Evolutionary conservation across 139 green algal species (phyloP), one percentile per base, ranked within the genome.

Genomic region (Coccomyxa sp.): DNA sequence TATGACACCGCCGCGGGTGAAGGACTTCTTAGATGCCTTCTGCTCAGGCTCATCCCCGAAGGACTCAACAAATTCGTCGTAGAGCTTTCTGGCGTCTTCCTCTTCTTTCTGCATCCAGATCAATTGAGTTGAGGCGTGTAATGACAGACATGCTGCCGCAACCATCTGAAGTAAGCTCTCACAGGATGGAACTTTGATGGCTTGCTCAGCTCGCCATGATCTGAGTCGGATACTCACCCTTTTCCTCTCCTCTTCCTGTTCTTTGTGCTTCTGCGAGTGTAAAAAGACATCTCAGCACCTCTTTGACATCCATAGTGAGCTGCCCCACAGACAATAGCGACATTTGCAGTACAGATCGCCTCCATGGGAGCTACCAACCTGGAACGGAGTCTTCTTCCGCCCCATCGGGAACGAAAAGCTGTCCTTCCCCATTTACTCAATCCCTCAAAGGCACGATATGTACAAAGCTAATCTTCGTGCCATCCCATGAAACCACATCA

Each of bases 61-160:
- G 0, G 88, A 92, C 29, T 95, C 90, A 10, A 95, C 95, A 83
- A 98, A 98, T 58, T 97, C 93, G 35, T 96, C 89, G 83, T 97
- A 98, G 6, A 98, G 75, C 39, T 86, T 86, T 0, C 92, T 93
- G 9, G 95, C 93, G 79, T 98, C 95, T 78, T 87, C 92, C 37
- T 96, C 89, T 16, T 86, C 89, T 78, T 88, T 87, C 91, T 95
- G 89, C 78, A 75, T 33, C 74, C 24, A 34, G n/a, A 7, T 31
- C 27, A 6, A 64, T 5, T 64, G 35, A 38, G 33, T 80, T 31
- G 36, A 31, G 29, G 37, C 7, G 31, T 39, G 37, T 18, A n/a
- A n/a, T n/a, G n/a, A n/a, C n/a, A n/a, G n/a, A n/a, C n/a, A n/a
- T n/a, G n/a, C n/a, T n/a, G n/a, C n/a, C n/a, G n/a, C n/a, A n/a